Evolutionary conservation across 2,329 filamentous ascomycete genomes (phyloP).

Genomic region (Phaeosphaeria sp.): DNA sequence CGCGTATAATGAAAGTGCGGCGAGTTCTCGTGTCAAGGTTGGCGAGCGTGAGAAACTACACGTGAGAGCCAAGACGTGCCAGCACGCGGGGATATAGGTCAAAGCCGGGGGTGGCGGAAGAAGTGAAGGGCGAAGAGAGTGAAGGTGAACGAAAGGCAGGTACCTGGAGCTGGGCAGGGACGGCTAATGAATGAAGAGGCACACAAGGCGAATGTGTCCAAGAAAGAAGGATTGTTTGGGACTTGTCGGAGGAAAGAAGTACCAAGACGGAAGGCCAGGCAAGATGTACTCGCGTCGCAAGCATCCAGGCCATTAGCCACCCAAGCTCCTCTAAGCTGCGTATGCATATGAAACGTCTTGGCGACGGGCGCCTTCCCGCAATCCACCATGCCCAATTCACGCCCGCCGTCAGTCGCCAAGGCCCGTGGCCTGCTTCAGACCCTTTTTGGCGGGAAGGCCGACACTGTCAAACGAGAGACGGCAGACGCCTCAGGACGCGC

Average conservation of each 20-base stretch:
- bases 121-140: background rate
- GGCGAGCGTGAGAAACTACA: slow-evolving; percentile 28
- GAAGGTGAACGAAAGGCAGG: slow-evolving; percentile 19
- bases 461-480: slow-evolving; percentile 7
- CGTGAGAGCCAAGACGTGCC: slow-evolving; percentile 48
- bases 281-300: slow-evolving; percentile 37
- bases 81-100: slow-evolving; percentile 39
- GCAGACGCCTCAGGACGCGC: slow-evolving; percentile 11
- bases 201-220: slow-evolving; percentile 11
- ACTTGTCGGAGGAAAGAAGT: slow-evolving; percentile 27
- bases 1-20: slow-evolving; percentile 37
- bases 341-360: slow-evolving; percentile 47
- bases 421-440: slow-evolving; percentile 28
- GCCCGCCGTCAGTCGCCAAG: slow-evolving; percentile 30
- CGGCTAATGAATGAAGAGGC: slow-evolving; percentile 9
- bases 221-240: slow-evolving; percentile 11
- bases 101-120: background rate
- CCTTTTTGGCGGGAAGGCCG: slow-evolving; percentile 6
- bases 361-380: slow-evolving; percentile 28
- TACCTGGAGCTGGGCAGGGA: slow-evolving; percentile 13
- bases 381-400: slow-evolving; percentile 32
- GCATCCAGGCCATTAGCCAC: slow-evolving; percentile 26
- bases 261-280: slow-evolving; percentile 20
- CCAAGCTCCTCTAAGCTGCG: slow-evolving; percentile 42
- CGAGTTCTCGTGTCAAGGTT: slow-evolving; percentile 31